phyloP scores from a whole-genome alignment of 2,329 filamentous ascomycete genomes.

The Penicillium sp. region DNA sequence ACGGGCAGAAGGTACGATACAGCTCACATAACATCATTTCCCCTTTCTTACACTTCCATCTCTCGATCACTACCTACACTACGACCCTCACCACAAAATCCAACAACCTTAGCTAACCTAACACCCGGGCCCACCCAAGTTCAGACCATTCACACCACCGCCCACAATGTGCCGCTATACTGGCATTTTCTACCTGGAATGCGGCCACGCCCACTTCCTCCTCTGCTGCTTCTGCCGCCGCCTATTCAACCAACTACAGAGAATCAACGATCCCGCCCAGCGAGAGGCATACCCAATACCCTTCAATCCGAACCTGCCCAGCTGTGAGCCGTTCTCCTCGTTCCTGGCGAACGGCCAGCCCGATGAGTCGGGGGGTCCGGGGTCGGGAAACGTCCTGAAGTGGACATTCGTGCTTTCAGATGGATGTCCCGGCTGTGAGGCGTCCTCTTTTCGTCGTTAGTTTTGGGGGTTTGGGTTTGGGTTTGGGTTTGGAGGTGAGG shows the following conservation, averaged over 20 bases:
- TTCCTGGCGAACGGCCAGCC: neutral
- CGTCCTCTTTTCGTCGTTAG: neutral
- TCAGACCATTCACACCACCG: neutral
- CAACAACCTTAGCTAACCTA: no score
- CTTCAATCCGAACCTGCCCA: conserved; percentile 11
- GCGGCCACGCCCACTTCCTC: conserved; percentile 28
- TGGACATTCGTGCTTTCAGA: conserved; percentile 15
- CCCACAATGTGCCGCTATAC: conserved; percentile 33
- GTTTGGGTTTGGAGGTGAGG: no score
- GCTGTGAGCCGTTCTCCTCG: conserved; percentile 11
- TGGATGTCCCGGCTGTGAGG: conserved; percentile 8
- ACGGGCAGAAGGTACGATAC: no score
- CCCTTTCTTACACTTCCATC: no score
- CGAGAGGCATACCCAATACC: conserved; percentile 8
- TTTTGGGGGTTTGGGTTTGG: neutral
- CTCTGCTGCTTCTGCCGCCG: conserved; percentile 28
- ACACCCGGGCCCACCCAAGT: no score
- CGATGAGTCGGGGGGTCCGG: neutral
- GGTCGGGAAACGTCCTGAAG: conserved; percentile 12
- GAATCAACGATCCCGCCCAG: conserved; percentile 33
- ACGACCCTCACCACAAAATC: no score
- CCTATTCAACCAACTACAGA: conserved; percentile 28
- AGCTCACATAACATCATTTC: no score
- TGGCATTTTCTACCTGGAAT: conserved; percentile 24
- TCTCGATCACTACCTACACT: no score